These are phyloP conservation scores for Ambrosiella beaveri DNA, from an alignment of 2,329 filamentous ascomycete genomes.

Conservation along the genomic window DNA sequence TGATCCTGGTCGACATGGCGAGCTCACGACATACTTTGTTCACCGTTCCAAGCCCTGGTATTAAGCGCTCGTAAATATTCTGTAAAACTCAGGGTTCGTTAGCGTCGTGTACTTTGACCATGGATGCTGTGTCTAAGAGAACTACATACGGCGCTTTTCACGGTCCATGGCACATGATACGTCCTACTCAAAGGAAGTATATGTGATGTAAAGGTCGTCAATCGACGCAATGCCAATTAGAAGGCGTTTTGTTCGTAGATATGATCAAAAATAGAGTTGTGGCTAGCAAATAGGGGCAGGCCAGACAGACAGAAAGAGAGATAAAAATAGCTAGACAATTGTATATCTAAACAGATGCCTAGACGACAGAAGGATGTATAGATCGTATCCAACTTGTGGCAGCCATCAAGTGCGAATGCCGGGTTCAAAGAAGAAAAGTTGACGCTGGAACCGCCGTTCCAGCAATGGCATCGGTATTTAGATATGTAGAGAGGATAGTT, in stretches of 20 bases:
- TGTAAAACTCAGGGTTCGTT: not conserved
- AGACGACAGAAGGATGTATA: not conserved
- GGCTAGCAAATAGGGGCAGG: not conserved
- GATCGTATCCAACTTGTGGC: slow-evolving; percentile 1
- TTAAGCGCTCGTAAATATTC: slow-evolving; percentile 61
- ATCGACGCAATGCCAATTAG: not conserved
- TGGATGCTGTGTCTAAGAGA: not conserved
- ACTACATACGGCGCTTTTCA: slow-evolving; percentile 11
- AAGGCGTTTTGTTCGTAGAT: not conserved
- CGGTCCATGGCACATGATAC: slow-evolving; percentile 14
- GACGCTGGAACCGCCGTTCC: slow-evolving; percentile 11
- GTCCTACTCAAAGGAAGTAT: slow-evolving; percentile 3
- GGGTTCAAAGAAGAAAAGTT: slow-evolving; percentile 10
- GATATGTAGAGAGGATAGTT: not conserved
- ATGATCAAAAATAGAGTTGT: not conserved
- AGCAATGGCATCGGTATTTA: slow-evolving; percentile 11
- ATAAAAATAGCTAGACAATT: not conserved
- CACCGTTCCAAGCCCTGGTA: slow-evolving; percentile 71
- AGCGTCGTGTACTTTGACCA: slow-evolving; percentile 46
- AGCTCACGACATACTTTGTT: slow-evolving; percentile 44
- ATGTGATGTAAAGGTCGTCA: not conserved
- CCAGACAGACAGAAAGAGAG: not conserved
- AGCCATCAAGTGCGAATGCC: slow-evolving; percentile 12
- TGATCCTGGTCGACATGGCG: not conserved
- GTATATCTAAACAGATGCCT: not conserved